A percentile compares a stretch with the other conserved stretches of the same genome.
Evolutionary conservation across 2,329 filamentous ascomycete genomes (phyloP).

Genomic region (Fusarium aywerte): DNA sequence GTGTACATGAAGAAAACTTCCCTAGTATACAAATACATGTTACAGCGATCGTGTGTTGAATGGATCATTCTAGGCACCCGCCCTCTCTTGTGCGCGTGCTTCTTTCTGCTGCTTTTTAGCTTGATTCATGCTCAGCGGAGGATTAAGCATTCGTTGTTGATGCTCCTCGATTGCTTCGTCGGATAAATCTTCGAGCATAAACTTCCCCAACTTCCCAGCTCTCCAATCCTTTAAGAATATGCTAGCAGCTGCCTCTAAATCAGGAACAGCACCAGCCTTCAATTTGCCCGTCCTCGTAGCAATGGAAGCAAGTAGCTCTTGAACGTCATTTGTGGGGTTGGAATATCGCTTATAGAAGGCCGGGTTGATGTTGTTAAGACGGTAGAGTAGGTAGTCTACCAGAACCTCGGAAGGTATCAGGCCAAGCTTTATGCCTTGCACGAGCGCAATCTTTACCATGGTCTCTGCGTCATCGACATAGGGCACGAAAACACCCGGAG

Average conservation of each 20-base stretch:
- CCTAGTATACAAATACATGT: conserved; percentile 26
- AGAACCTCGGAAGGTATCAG: conserved; percentile 81
- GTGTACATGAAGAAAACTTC: conserved; percentile 32
- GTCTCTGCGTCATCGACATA: conserved; percentile 85
- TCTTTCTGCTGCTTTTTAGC: conserved; percentile 74
- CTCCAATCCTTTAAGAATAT: conserved; percentile 88
- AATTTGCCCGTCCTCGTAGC: conserved; percentile 81
- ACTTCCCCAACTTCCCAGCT: conserved; percentile 77
- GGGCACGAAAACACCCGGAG: conserved; percentile 93
- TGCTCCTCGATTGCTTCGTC: conserved; percentile 65
- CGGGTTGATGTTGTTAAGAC: conserved; percentile 76
- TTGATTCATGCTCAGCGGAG: conserved; percentile 71
- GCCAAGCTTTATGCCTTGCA: conserved; percentile 89
- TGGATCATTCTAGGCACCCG: conserved; percentile 43
- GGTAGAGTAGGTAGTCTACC: conserved; percentile 90
- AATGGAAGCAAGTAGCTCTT: conserved; percentile 74
- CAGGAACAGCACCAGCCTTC: conserved; percentile 75
- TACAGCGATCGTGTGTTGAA: conserved; percentile 18
- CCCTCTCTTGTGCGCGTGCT: conserved; percentile 59
- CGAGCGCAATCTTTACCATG: conserved; percentile 95
- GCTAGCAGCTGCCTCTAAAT: conserved; percentile 77
- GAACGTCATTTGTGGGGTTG: conserved; percentile 85
- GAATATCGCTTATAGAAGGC: conserved; percentile 70
- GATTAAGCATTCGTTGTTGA: conserved; percentile 59
- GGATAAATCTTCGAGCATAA: conserved; percentile 81